Base-by-base conservation (phyloP, 495 filamentous ascomycete species). In the Parmelia sp. region DNA sequence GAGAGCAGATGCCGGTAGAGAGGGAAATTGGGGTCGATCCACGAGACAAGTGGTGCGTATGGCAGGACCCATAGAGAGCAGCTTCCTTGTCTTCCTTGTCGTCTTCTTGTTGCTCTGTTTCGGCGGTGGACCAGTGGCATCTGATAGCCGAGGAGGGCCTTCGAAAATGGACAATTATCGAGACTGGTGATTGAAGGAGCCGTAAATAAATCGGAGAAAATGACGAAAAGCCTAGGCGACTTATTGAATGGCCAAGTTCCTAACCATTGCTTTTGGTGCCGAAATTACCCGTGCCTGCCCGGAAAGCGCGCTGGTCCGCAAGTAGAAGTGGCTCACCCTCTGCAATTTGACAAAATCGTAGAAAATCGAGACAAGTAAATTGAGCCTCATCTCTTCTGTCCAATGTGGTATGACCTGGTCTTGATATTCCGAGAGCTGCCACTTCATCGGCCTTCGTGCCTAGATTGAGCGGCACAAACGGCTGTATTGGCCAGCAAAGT, bases 11-110 rank as follows among this genome's bases (percentile, higher is more conserved):
- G 36, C 14, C 23, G 57, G 12, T 59, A 23, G 31, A 29, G 21
- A 47, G 19, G 49, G 27, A 61, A 49, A 31, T 21, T 53, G 60
- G n/a, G 45, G 29, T 61, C 53, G 60, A 17, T 36, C 35, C n/a
- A 53, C 31, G 14, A 61, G 29, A 47, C 21, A 19, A 29, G 10
- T 25, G 1, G n/a, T 17, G 44, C 9, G 10, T n/a, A 39, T 37
- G 44, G 40, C 44, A 37, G 44, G 44, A 17, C 31, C 44, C 60
- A 61, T 61, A 9, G 11, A 61, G 45, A 36, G 35, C 44, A 61
- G 14, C 11, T 36, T 27, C n/a, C n/a, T 6, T 55, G 15, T 33
- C 33, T 14, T 55, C 25, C 27, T 25, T 53, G 49, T 12, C 31
- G 19, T 29, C n/a, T 11, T 29, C 27, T 47, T 47, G n/a, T 7